Conservation (phyloP, 805 yeast genomes). For the Clavispora fructus region DNA sequence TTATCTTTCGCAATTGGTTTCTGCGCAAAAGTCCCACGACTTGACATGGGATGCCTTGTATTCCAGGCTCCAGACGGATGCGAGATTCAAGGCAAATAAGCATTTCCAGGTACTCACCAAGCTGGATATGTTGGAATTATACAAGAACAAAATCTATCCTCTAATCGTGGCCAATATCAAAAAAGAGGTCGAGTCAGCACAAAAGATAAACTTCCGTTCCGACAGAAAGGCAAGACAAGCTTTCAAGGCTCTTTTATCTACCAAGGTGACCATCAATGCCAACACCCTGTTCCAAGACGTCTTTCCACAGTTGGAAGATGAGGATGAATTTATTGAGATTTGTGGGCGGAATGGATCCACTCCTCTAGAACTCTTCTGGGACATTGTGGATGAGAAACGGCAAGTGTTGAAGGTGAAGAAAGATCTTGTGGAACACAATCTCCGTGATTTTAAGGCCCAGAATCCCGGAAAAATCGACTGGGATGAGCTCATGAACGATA, state of each 20-base stretch:
- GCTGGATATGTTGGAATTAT: conserved; percentile 56
- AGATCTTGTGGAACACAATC: conserved; percentile 50
- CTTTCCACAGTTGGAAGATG: conserved; percentile 45
- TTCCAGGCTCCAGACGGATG: conserved; percentile 34
- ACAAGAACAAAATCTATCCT: conserved; percentile 35
- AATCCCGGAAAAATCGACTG: conserved; percentile 9
- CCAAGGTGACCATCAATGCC: conserved; percentile 40
- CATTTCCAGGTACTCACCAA: conserved; percentile 49
- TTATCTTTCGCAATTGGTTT: conserved; percentile 40
- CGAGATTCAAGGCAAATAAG: conserved; percentile 54
- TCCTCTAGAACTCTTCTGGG: conserved; percentile 74
- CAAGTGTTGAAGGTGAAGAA: conserved; percentile 52
- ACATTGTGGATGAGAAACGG: conserved; percentile 58
- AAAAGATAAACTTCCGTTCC: conserved; percentile 40
- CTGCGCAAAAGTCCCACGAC: conserved; percentile 20
- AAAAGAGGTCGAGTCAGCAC: conserved; percentile 17
- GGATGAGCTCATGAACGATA: conserved; percentile 12
- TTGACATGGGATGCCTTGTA: conserved; percentile 37
- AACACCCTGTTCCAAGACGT: conserved; percentile 58
- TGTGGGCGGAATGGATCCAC: conserved; percentile 77
- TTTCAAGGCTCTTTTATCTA: conserved; percentile 45
- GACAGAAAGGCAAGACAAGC: conserved; percentile 66
- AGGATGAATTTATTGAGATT: conserved; percentile 51
- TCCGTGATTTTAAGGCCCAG: conserved; percentile 27
- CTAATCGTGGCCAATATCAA: conserved; percentile 16